Evolutionary conservation across 2,329 filamentous ascomycete genomes (phyloP), one percentile per base, ranked within the genome.

Genomic region (Paramyrothecium sp.): DNA sequence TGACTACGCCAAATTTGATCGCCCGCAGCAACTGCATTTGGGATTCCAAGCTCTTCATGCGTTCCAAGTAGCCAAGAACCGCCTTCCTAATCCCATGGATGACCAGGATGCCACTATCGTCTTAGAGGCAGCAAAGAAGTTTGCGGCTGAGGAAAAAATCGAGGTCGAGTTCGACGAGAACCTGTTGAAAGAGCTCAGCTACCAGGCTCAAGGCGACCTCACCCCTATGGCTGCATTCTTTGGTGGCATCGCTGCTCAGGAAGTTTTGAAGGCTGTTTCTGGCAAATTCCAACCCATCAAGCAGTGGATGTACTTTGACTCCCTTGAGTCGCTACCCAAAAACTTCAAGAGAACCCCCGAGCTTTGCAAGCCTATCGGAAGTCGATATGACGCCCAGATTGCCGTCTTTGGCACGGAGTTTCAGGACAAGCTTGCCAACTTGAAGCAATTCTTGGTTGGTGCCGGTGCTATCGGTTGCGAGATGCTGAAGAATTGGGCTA

Each of bases 401-500:
- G 94, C 92, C 2, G 95, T 99, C 1, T 96, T 99, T 64, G 95
- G 95, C 60, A 89, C 85, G 67, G 91, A 97, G 61, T 99, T 89
- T 75, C 95, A 99, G 75, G 89, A 97, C 54, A 97, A 97, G 81
- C 84, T 99, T 64, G 85, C 89, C 59, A 96, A 97, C 67, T 76
- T 95, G 60, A 95, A 89, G 69, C 87, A 98, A 67, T 99, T 99
- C 80, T 82, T 99, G 56, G 95, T 99, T 57, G 95, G 95, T 65
- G 92, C 95, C 51, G 95, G 95, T 67, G 95, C 96, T 61, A 99
- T 99, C 72, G 95, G 95, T 50, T 99, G 95, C 70, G 95, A 99
- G 72, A 99, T 98, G 90, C 80, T 99, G 65, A 99, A 99, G 85
- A 98, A 98, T 75, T 99, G 95, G 93, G 94, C 96, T 38, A 96